Base-by-base conservation (phyloP, 495 filamentous ascomycete species). In the Aspergillus saccharolyticus region DNA sequence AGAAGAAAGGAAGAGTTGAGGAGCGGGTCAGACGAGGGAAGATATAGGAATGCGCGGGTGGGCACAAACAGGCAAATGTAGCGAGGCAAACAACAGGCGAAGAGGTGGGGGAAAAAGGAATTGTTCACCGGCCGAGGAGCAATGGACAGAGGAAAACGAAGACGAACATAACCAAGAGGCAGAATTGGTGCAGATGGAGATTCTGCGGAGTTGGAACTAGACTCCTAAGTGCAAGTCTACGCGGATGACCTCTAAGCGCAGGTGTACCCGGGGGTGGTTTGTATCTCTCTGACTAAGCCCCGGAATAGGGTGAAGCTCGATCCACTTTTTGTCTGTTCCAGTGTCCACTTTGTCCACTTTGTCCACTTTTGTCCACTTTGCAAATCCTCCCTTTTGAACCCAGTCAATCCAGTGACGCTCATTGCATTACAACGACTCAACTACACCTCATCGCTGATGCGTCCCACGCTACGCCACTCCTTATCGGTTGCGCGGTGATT, bases 171-270 rank as follows among this genome's bases (percentile, higher is more conserved):
- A 46, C 18, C 44, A 56, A 48, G 49, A 17, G 50, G 44, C 22
- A 30, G 17, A 58, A 54, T 42, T 30, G 53, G 30, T 47, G 56
- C 59, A 57, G 55, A 53, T 57, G 59, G 56, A 53, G 57, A 57
- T 58, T 54, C 61, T 46, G 45, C 30, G 18, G 12, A 49, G 17
- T n/a, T 20, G 53, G 18, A 60, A 58, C 78, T 81, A 81, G 75
- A 78, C 82, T 81, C 74, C 80, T 83, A 86, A 87, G 82, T 84
- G 83, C 84, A 87, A 75, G 81, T 85, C n/a, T 25, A 50, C 21
- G 47, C 47, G 47, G 44, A 58, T 67, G 63, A 69, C 66, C 70
- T 60, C 70, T 72, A 73, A 68, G 64, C 62, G 72, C 70, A 73
- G 69, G 70, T 71, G 62, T 73, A 75, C 59, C 64, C 66, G 62